Base-by-base conservation (phyloP, 148 eudicot species). In the Talinum fruticosum region DNA sequence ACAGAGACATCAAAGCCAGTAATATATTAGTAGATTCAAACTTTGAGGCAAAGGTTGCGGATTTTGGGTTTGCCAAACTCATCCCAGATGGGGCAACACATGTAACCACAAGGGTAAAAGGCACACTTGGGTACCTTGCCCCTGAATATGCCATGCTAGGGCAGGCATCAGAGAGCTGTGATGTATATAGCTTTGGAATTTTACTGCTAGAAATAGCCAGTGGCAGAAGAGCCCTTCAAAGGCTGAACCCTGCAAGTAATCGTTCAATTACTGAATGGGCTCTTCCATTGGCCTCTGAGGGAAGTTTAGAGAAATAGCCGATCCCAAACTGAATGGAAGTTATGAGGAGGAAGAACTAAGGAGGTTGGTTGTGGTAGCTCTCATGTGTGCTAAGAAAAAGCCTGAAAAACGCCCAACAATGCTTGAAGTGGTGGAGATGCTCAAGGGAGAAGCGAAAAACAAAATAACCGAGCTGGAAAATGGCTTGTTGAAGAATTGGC, bases 1-100 rank as follows among this genome's bases (percentile, higher is more conserved):
- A 96, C 82, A 44, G 99, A 81, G 99, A 93, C 85, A 73, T 96
- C 65, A 96, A 96, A 86, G 97, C 94, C 3, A 96, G 97, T 85
- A 96, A 96, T 66, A 88, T 96, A 41, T 74, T 96, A 74, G 91
- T 96, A 15, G 97, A 93, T 71, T 81, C 88, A 2, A 90, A 93
- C 71, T 91, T 91, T 75, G 81, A 87, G 72, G 92, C 98, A 26
- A 85, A 79, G 75, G 96, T 93, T 66, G 92, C 98, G 34, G 98
- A 93, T 85, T 93, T 93, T 47, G 92, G 96, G 54, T 93, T 91
- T 41, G 94, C 94, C 33, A 93, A 85, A 84, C 85, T 91, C 66
- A 82, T 91, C 45, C 96, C 98, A 1, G 92, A 89, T 71, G 93
- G 91, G 35, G 93, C 87, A 19, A 88, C 93, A 8, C 93, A 89